Conservation (phyloP, 164 flowering plant species). For the Tetracentron sinense region DNA sequence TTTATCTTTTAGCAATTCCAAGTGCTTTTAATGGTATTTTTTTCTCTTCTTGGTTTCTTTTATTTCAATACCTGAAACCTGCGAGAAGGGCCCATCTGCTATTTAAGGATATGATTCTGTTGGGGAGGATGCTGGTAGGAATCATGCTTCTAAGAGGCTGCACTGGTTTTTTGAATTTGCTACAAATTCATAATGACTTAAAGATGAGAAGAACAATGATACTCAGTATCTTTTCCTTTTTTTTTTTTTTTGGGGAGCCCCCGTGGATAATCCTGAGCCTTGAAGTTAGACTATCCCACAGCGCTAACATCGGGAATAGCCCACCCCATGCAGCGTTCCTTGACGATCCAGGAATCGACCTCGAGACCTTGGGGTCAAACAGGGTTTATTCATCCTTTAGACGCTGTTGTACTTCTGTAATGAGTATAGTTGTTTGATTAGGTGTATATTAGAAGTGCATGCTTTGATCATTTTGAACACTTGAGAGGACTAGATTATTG, state of each 20-base stretch:
- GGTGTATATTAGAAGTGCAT: conserved; percentile 6
- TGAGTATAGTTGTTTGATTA: conserved; percentile 1
- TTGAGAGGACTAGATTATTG: too few species aligned
- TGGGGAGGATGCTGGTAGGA: conserved; percentile 96
- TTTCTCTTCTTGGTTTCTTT: neutral
- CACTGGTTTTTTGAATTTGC: conserved; percentile 63
- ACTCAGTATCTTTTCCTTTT: conserved; percentile 4
- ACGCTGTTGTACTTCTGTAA: conserved; percentile 3
- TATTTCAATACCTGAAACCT: conserved; percentile 81
- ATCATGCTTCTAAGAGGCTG: conserved; percentile 78
- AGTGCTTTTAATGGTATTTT: too few species aligned
- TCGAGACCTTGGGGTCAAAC: conserved; percentile 6
- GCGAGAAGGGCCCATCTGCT: conserved; percentile 65
- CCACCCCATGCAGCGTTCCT: too few species aligned
- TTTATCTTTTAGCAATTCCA: too few species aligned
- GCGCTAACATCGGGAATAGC: too few species aligned
- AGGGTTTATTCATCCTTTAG: conserved; percentile 9
- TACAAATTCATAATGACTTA: neutral
- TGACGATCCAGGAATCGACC: too few species aligned
- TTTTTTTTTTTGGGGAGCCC: too few species aligned
- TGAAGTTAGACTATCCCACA: too few species aligned
- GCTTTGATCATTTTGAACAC: conserved; percentile 1
- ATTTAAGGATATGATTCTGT: conserved; percentile 69
- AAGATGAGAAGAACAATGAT: neutral
- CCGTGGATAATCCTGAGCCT: too few species aligned